Evolutionary conservation across 1,284 basidiomycete genomes (phyloP).

Genomic region (Rhodotorula sp.): DNA sequence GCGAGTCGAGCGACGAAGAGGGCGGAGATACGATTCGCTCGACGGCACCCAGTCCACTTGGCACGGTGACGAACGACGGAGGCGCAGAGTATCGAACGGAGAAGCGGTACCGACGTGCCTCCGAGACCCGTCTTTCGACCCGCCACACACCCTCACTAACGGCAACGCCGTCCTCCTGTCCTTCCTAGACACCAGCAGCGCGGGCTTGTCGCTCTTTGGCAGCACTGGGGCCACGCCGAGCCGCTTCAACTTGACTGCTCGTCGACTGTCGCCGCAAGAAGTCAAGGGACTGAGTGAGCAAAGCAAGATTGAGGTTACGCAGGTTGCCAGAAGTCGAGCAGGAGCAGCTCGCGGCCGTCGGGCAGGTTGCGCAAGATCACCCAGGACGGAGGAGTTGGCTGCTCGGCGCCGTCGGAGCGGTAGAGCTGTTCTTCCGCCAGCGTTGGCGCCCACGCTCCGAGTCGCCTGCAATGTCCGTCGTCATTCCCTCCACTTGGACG

Average conservation of each 20-base stretch:
- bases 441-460: too few species aligned
- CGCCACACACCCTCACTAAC: slow-evolving; percentile 4
- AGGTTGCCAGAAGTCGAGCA: neutral
- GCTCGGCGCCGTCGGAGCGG: neutral
- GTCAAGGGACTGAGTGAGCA: neutral
- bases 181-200: slow-evolving; percentile 4
- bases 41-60: neutral
- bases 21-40: neutral
- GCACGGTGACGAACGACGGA: too few species aligned
- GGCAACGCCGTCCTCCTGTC: slow-evolving; percentile 25
- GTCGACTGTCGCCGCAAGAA: slow-evolving; percentile 4
- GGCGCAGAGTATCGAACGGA: too few species aligned
- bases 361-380: neutral
- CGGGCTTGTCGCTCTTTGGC: neutral
- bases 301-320: neutral
- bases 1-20: neutral
- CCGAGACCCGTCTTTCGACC: neutral
- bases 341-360: neutral
- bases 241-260: neutral
- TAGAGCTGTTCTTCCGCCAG: too few species aligned
- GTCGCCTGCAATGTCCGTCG: too few species aligned
- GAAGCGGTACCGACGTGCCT: neutral
- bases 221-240: too few species aligned
- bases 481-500: too few species aligned
- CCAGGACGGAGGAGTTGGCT: slow-evolving; percentile 6